Base-by-base conservation (phyloP, 768 basidiomycete species). In the Pisolithus orientalis region DNA sequence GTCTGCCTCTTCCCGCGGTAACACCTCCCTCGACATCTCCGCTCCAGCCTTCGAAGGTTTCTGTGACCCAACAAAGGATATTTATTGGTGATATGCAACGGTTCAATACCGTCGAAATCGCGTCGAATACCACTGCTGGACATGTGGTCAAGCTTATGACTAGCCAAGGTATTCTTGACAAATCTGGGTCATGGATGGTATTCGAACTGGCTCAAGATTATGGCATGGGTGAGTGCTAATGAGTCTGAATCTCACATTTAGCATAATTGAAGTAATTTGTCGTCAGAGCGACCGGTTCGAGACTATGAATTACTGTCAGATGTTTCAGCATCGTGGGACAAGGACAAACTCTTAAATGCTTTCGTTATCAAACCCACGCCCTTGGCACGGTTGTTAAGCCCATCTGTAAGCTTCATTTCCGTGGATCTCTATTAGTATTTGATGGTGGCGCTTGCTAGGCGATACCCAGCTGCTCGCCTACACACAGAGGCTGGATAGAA, bases 151-250 rank as follows among this genome's bases (percentile, higher is more conserved):
- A 76, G 11, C 71, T 80, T 61, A 74, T 93, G 27, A 80, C 84
- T 39, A 69, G 69, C 16, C 81, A 86, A 62, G 89, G 87, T 10
- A 78, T 80, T 51, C 67, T 95, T 42, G 78, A 78, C 40, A 78
- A 79, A 44, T 73, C 68, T n/a, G 83, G 77, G 5, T 84, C 80
- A 6, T 96, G 91, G 90, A 92, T 94, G 78, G 65, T 98, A 28
- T 94, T 80, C 65, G 95, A 98, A 70, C 68, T 94, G 28, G 89
- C 89, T 32, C 87, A 90, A 57, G 90, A 94, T 62, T 87, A 94
- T 63, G 94, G 93, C 53, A 87, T 94, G 84, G 94, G 94, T 94
- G 63, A 52, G 81, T 67, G 3, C 37, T 17, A 7, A 38, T 46
- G 11, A 21, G 24, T 45, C n/a, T 17, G n/a, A 6, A 31, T 50